A percentile compares a stretch with the other conserved stretches of the same genome.
Evolutionary conservation across 2,329 filamentous ascomycete genomes (phyloP).

Genomic region (Fusarium torreyae): DNA sequence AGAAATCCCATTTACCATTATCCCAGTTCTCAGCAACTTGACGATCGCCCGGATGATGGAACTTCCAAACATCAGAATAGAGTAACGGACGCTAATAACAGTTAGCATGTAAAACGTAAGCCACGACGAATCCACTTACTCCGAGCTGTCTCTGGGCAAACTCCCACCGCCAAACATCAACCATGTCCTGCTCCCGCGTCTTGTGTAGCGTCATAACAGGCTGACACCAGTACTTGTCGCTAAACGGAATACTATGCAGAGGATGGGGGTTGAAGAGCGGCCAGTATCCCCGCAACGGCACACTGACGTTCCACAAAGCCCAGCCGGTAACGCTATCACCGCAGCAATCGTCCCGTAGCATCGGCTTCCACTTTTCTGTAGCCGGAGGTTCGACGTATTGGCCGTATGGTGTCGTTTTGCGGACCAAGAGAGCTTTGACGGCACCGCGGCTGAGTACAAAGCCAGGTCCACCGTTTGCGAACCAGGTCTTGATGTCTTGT

Average conservation of each 20-base stretch:
- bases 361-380: conserved; percentile 58
- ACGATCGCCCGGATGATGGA: conserved; percentile 54
- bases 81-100: conserved; percentile 53
- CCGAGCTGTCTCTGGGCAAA: conserved; percentile 51
- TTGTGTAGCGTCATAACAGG: conserved; percentile 66
- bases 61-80: conserved; percentile 57
- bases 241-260: conserved; percentile 64
- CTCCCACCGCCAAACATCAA: conserved; percentile 64
- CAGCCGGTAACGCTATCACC: conserved; percentile 68
- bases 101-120: conserved; percentile 30
- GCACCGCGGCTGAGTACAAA: conserved; percentile 63
- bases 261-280: conserved; percentile 67
- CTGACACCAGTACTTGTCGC: conserved; percentile 65
- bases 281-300: conserved; percentile 63
- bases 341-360: conserved; percentile 64
- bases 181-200: conserved; percentile 63
- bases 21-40: conserved; percentile 50
- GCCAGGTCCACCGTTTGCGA: conserved; percentile 65
- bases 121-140: conserved; percentile 45
- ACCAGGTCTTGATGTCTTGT: conserved; percentile 57
- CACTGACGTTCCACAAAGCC: conserved; percentile 60
- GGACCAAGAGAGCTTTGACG: conserved; percentile 58
- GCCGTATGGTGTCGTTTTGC: conserved; percentile 52
- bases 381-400: conserved; percentile 59
- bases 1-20: conserved; percentile 53